A percentile compares a stretch with the other conserved stretches of the same genome.
Conservation (phyloP, 1,284 basidiomycete genomes). For the Apiotrichum veenhuisii region DNA sequence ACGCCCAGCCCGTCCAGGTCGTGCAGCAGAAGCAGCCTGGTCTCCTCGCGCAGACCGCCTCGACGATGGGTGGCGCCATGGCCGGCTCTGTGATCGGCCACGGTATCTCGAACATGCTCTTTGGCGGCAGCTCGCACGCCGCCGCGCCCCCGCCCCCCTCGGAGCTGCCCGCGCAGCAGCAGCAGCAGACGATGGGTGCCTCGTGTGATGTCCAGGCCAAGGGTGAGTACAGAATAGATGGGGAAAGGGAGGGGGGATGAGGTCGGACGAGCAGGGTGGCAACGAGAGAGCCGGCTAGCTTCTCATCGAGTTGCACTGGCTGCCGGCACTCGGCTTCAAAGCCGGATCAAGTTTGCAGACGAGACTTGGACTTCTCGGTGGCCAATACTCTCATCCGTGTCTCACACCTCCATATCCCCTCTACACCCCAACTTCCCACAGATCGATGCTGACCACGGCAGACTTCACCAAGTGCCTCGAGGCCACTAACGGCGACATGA, state of each 20-base stretch:
- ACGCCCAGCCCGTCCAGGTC: constrained; percentile 9
- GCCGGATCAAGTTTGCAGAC: no score
- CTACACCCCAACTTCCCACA: not conserved
- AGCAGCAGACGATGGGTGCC: constrained; percentile 34
- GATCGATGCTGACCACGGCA: constrained; percentile 10
- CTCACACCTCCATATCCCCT: not conserved
- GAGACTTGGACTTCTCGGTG: no score
- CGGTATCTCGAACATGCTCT: constrained; percentile 57
- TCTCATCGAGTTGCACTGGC: no score
- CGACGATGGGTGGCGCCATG: constrained; percentile 57
- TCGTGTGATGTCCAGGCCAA: constrained; percentile 56
- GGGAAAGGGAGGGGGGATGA: no score
- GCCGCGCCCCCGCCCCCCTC: constrained; percentile 43
- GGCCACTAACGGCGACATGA: constrained; percentile 55
- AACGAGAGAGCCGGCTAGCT: no score
- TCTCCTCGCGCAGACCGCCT: constrained; percentile 52
- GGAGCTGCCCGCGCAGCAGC: constrained; percentile 40
- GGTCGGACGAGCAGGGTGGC: no score
- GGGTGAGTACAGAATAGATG: constrained; percentile 52
- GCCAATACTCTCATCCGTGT: no score
- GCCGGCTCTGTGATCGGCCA: constrained; percentile 55
- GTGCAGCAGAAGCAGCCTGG: constrained; percentile 35
- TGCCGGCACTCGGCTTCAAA: no score
- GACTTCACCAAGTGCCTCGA: constrained; percentile 56
- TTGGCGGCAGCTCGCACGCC: constrained; percentile 49